Conservation (phyloP, 2,329 filamentous ascomycete genomes). For the Emericellopsis atlantica region DNA sequence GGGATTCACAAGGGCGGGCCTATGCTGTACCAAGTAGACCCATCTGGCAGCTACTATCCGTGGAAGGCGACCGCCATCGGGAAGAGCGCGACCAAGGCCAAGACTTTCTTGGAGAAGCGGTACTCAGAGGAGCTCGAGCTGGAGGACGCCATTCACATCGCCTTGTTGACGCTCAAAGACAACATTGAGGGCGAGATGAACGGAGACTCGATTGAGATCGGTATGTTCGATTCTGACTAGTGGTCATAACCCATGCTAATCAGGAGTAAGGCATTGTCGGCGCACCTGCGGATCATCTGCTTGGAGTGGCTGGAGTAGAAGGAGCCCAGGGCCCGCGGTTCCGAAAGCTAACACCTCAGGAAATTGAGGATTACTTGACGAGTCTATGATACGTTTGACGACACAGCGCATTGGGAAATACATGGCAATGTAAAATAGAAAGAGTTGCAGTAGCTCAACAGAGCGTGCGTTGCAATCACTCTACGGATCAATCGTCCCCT, state of each 20-base stretch:
- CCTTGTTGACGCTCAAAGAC: conserved; percentile 92
- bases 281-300: conserved; percentile 80
- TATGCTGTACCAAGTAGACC: conserved; percentile 97
- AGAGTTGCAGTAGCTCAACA: background rate
- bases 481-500: background rate
- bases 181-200: conserved; percentile 99
- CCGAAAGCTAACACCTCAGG: conserved; percentile 89
- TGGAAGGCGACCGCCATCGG: conserved; percentile 99
- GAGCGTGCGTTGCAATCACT: background rate
- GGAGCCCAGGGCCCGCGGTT: conserved; percentile 77
- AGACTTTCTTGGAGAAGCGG: conserved; percentile 98
- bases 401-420: conserved; percentile 7
- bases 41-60: conserved; percentile 96
- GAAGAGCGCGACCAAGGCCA: conserved; percentile 95
- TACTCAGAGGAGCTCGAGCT: conserved; percentile 96
- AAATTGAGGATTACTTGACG: conserved; percentile 98
- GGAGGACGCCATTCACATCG: conserved; percentile 97
- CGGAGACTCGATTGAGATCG: conserved; percentile 95
- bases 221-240: conserved; percentile 32
- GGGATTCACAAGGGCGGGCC: conserved; percentile 92
- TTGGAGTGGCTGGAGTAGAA: conserved; percentile 83
- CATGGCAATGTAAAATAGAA: conserved; percentile 32
- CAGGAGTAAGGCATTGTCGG: conserved; percentile 71
- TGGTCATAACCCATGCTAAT: background rate
- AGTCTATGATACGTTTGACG: conserved; percentile 58